Conservation (phyloP, 768 basidiomycete genomes). For the Serendipita sp. region DNA sequence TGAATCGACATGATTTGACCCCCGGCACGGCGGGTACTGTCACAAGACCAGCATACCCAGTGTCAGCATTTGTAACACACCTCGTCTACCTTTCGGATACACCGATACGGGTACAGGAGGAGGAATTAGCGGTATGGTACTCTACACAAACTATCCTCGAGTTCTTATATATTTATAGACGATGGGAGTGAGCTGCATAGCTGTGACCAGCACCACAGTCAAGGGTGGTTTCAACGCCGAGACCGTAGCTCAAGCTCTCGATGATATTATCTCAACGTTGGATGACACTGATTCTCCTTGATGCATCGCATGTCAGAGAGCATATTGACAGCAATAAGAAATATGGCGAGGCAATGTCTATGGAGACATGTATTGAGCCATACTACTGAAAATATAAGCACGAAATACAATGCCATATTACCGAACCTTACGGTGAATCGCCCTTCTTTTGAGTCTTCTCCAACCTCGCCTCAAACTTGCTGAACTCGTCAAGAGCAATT, state of each 20-base stretch:
- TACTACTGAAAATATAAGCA: conserved; percentile 20
- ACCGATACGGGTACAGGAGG: conserved; percentile 42
- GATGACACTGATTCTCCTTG: not conserved
- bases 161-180: not conserved
- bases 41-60: conserved; percentile 35
- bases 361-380: conserved; percentile 72
- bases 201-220: conserved; percentile 16
- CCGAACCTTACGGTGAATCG: conserved; percentile 30
- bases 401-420: conserved; percentile 8
- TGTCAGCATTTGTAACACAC: conserved; percentile 73
- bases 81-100: conserved; percentile 58
- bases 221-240: conserved; percentile 28
- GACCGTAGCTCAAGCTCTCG: conserved; percentile 29
- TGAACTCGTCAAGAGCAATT: conserved; percentile 74
- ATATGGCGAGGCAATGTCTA: conserved; percentile 18
- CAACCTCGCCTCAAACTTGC: conserved; percentile 65
- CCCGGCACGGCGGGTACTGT: not conserved
- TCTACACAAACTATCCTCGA: not conserved
- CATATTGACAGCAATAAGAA: not conserved
- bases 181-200: conserved; percentile 6
- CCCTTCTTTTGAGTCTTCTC: conserved; percentile 24
- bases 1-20: conserved; percentile 30
- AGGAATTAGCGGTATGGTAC: conserved; percentile 39
- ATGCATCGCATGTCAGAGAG: not conserved
- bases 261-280: conserved; percentile 14